A percentile compares a stretch with the other conserved stretches of the same genome.
These are phyloP conservation scores for Psilocybe sp. DNA, from an alignment of 768 basidiomycete genomes.

Conservation along the genomic window DNA sequence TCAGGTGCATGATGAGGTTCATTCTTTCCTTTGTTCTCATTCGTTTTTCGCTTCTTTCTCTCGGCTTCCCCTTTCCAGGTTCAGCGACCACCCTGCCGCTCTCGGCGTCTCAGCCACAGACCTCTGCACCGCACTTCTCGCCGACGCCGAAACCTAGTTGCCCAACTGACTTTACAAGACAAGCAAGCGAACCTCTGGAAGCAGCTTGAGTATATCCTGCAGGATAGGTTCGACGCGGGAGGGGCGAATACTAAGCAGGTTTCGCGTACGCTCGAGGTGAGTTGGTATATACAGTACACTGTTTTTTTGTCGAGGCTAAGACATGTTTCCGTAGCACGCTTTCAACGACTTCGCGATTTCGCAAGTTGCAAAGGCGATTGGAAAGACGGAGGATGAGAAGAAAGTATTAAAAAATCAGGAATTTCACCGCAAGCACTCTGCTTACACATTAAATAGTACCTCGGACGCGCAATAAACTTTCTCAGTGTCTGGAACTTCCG, in stretches of 20 bases:
- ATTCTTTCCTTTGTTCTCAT: no score
- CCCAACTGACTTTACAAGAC: conserved; percentile 61
- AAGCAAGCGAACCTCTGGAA: conserved; percentile 59
- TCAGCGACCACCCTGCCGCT: conserved; percentile 42
- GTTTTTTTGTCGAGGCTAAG: background rate
- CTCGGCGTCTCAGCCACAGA: conserved; percentile 46
- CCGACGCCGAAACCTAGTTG: conserved; percentile 56
- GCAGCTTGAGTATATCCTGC: conserved; percentile 38
- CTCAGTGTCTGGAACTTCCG: conserved; percentile 59
- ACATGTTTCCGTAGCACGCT: conserved; percentile 39
- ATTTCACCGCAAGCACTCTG: background rate
- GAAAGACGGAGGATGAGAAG: conserved; percentile 42
- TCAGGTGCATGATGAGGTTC: conserved; percentile 97
- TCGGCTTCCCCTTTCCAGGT: conserved; percentile 39
- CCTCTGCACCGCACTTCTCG: conserved; percentile 54
- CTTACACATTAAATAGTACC: conserved; percentile 36
- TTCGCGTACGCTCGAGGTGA: conserved; percentile 58
- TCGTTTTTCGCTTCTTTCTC: no score
- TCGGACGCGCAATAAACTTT: conserved; percentile 53
- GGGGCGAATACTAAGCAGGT: conserved; percentile 63
- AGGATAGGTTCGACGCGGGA: conserved; percentile 39
- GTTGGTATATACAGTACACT: background rate
- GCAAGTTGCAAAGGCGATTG: conserved; percentile 57
- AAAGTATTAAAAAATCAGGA: conserved; percentile 36
- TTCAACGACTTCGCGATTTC: conserved; percentile 65